Evolutionary conservation across 805 yeast species (phyloP).

Genomic region (Helenozyma baotianmanensis): DNA sequence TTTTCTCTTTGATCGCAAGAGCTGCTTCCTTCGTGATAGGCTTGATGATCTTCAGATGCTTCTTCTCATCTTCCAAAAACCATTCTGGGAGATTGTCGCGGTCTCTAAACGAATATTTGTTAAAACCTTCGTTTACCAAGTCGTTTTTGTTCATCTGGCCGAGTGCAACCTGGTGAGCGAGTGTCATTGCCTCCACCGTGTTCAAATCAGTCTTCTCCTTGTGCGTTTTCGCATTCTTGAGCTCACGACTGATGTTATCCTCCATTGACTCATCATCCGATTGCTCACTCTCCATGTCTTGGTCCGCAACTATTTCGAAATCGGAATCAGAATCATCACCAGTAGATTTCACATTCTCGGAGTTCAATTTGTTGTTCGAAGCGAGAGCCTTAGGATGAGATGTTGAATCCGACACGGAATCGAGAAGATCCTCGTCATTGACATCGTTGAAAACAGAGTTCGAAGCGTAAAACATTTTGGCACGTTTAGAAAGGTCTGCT

Average conservation of each 20-base stretch:
- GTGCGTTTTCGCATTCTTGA: conserved; percentile 44
- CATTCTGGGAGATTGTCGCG: conserved; percentile 90
- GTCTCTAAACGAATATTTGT: conserved; percentile 89
- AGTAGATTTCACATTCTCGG: conserved; percentile 1
- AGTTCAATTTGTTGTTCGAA: neutral
- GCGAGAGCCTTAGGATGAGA: too few species aligned
- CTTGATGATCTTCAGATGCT: conserved; percentile 77
- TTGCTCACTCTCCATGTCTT: conserved; percentile 24
- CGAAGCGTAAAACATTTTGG: conserved; percentile 37
- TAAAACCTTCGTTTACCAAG: conserved; percentile 86
- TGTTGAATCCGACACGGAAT: conserved; percentile 8
- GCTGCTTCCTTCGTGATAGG: conserved; percentile 90
- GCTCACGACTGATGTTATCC: conserved; percentile 32
- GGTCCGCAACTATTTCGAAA: conserved; percentile 38
- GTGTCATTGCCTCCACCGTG: conserved; percentile 94
- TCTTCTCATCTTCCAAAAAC: conserved; percentile 90
- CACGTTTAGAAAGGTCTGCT: conserved; percentile 30
- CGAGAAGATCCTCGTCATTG: conserved; percentile 44
- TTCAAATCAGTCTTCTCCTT: conserved; percentile 72
- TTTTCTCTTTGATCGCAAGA: conserved; percentile 39
- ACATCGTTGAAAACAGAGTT: conserved; percentile 36
- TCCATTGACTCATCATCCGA: conserved; percentile 51
- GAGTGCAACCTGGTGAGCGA: conserved; percentile 91
- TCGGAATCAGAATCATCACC: conserved; percentile 34
- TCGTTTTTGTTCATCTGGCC: conserved; percentile 85